phyloP scores from a whole-genome alignment of 768 basidiomycete species.

The Suillus alpinus region DNA sequence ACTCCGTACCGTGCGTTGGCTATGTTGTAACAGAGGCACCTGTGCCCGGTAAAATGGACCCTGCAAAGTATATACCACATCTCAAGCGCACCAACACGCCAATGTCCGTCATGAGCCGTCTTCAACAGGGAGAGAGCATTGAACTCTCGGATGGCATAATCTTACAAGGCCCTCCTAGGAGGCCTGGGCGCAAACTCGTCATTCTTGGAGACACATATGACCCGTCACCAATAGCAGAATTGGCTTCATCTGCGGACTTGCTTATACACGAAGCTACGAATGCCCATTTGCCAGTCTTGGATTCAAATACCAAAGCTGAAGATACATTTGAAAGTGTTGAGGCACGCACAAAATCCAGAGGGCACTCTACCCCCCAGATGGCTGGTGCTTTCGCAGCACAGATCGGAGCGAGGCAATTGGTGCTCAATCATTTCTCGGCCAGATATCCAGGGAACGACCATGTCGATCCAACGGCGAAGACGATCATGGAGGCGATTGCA shows the following conservation, averaged over 20 bases:
- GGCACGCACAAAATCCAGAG: conserved; percentile 64
- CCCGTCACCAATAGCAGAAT: conserved; percentile 58
- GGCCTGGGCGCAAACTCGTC: conserved; percentile 71
- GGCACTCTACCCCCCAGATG: conserved; percentile 92
- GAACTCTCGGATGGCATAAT: conserved; percentile 69
- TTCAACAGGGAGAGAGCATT: conserved; percentile 65
- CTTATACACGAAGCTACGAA: conserved; percentile 91
- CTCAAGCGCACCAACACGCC: conserved; percentile 69
- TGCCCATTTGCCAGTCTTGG: conserved; percentile 69
- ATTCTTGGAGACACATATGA: conserved; percentile 87
- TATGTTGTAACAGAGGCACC: conserved; percentile 71
- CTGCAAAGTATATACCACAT: conserved; percentile 61
- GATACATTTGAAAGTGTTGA: conserved; percentile 67
- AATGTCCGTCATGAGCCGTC: conserved; percentile 60
- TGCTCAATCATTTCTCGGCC: conserved; percentile 85
- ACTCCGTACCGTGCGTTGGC: conserved; percentile 81
- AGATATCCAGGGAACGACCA: conserved; percentile 72
- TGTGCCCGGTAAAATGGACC: conserved; percentile 75
- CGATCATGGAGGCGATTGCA: conserved; percentile 63
- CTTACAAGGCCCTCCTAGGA: conserved; percentile 61
- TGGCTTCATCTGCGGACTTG: conserved; percentile 67
- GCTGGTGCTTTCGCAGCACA: conserved; percentile 76
- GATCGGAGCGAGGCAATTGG: conserved; percentile 57
- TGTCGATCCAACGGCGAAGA: conserved; percentile 42
- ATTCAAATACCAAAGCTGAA: conserved; percentile 51